Evolutionary conservation across 176 grass and related monocot species (phyloP), one percentile per base, ranked within the genome.

Genomic region (Carex pumila): DNA sequence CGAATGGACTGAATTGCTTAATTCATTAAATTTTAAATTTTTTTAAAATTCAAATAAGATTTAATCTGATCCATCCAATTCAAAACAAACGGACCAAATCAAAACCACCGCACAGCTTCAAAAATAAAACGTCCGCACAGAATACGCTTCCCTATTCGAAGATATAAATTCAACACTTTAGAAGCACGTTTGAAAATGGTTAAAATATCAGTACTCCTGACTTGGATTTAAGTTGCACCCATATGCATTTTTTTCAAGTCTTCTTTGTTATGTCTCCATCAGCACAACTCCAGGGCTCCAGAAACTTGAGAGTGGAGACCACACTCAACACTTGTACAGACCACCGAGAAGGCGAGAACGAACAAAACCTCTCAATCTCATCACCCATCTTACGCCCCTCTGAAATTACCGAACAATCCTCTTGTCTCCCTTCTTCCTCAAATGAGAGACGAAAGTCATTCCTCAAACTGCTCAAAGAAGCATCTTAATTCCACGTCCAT

Each of bases 321-420:
- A 75, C 71, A 75, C 71, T 75, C 29, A 1, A 75, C 71, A 75
- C 71, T 75, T 54, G 71, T 75, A 25, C 47, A 75, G 30, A 25
- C 45, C 9, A 75, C 1, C n/a, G 7, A 52, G 10, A 75, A 75
- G 45, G 53, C n/a, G 7, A 52, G 10, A 75, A 75, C 71, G 53
- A 75, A 75, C 45, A 75, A 45, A 54, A 75, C 45, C 43, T 54
- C 71, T 45, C 71, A 37, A 34, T 39, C 65, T 69, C 65, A 63
- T 63, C 21, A 70, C 52, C 61, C 32, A 63, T 63, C 37, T 11
- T 18, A 21, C 52, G 36, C 39, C 11, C 14, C n/a, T 64, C 32
- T n/a, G 7, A 85, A 60, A 75, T 57, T 74, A 60, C 83, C 83
- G 0, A 72, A 57, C 47, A 52, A 81, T 41, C 80, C 41, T 66